Conservation (phyloP, 1,139 yeast genomes). For the Zygosaccharomyces sapae region DNA sequence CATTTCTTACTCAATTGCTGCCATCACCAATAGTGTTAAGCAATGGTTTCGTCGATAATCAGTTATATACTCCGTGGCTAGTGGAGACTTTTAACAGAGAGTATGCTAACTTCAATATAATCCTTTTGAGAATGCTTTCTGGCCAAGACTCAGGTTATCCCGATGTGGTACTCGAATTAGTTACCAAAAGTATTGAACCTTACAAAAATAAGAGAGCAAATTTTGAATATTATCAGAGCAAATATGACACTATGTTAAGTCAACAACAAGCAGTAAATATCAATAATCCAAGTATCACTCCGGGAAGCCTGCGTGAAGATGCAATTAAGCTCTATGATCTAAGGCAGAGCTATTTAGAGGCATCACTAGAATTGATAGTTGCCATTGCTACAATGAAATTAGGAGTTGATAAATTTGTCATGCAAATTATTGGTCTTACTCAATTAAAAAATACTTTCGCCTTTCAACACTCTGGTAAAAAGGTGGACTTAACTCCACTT, state of each 20-base stretch:
- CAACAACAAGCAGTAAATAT: constrained; percentile 50
- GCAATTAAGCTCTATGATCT: constrained; percentile 71
- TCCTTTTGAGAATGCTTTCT: constrained; percentile 21
- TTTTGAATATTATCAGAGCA: constrained; percentile 61
- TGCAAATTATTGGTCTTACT: constrained; percentile 40
- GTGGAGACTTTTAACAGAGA: constrained; percentile 58
- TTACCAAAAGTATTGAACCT: constrained; percentile 45
- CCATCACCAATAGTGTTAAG: constrained; percentile 55
- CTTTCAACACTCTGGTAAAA: constrained; percentile 22
- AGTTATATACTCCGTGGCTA: constrained; percentile 64
- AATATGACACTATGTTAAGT: constrained; percentile 60
- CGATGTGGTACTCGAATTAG: constrained; percentile 23
- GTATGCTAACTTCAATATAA: constrained; percentile 37
- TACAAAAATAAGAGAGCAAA: constrained; percentile 52
- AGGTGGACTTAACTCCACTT: constrained; percentile 21
- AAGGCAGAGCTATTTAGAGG: constrained; percentile 65
- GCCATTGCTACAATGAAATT: constrained; percentile 51
- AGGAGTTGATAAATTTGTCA: constrained; percentile 52
- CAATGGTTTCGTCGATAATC: constrained; percentile 63
- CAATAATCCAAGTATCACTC: constrained; percentile 50
- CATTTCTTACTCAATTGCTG: constrained; percentile 49
- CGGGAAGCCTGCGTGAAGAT: constrained; percentile 66
- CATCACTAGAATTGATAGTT: constrained; percentile 61
- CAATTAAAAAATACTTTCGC: constrained; percentile 25
- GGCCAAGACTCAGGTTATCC: constrained; percentile 27